phyloP scores from a whole-genome alignment of 2,329 filamentous ascomycete species.

The Penicillium freii region DNA sequence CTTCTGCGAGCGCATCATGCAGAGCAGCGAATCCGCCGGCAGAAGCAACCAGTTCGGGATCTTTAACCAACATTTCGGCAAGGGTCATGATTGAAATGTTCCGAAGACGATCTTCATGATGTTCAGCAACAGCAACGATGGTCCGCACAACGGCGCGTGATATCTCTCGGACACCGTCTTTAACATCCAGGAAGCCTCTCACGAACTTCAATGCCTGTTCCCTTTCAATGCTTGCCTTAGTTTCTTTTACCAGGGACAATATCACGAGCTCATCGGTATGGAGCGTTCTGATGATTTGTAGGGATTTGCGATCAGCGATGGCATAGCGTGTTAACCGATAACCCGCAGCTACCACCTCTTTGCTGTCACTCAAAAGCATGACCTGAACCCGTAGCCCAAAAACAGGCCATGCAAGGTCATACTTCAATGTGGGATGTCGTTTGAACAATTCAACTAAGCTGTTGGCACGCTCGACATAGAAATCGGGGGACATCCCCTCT shows the following conservation, averaged over 20 bases:
- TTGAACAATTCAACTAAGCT: slow-evolving; percentile 95
- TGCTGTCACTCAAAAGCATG: slow-evolving; percentile 92
- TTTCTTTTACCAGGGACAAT: slow-evolving; percentile 88
- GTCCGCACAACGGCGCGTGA: slow-evolving; percentile 84
- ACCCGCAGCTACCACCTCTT: slow-evolving; percentile 91
- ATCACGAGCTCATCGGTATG: slow-evolving; percentile 94
- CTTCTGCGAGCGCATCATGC: slow-evolving; percentile 89
- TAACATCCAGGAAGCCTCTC: slow-evolving; percentile 90
- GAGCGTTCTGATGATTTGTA: slow-evolving; percentile 80
- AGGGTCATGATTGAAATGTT: slow-evolving; percentile 92
- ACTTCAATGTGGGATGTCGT: slow-evolving; percentile 86
- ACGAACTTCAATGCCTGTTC: slow-evolving; percentile 98
- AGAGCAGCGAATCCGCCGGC: slow-evolving; percentile 81
- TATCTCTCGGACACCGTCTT: slow-evolving; percentile 83
- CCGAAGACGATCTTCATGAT: slow-evolving; percentile 77
- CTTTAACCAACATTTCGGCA: slow-evolving; percentile 83
- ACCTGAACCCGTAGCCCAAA: slow-evolving; percentile 92
- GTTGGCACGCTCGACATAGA: slow-evolving; percentile 92
- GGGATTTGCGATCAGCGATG: slow-evolving; percentile 84
- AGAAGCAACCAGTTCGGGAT: slow-evolving; percentile 75
- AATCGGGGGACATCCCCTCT: slow-evolving; percentile 84
- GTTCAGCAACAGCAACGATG: slow-evolving; percentile 85
- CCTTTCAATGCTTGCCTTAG: slow-evolving; percentile 93
- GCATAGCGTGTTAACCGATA: slow-evolving; percentile 93
- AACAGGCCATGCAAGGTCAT: slow-evolving; percentile 92